Base-by-base conservation (phyloP, 768 basidiomycete species). In the Suillus lakei region DNA sequence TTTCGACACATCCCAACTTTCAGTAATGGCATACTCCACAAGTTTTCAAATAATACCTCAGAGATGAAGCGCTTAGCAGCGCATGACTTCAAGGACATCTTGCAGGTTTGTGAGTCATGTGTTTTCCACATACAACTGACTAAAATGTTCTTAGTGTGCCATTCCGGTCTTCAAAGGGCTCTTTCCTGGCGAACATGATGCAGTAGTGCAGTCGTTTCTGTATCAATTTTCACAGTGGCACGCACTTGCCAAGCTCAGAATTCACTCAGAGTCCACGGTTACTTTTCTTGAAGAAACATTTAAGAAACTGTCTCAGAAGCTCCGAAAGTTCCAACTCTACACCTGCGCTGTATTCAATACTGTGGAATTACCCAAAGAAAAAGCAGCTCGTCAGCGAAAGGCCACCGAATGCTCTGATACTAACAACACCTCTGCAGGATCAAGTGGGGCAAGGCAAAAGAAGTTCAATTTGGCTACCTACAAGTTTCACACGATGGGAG, bases 151-250 rank as follows among this genome's bases (percentile, higher is more conserved):
- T 30, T 21, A 79, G 79, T 77, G 77, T 55, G 67, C 74, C 1
- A 67, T 80, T 9, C 79, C 79, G 2, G 76, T 70, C 18, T 79
- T 81, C 56, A 78, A 81, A 18, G 78, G 75, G 10, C 72, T 83
- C 0, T 68, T 81, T 5, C 70, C 69, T 15, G 68, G 69, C 26
- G 60, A 38, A 6, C 66, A 77, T 62, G 66, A 78, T 34, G 21
- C 3, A n/a, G 61, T 66, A 5, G 44, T 76, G 12, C 51, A 66
- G 16, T 62, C 68, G 9, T 62, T 79, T 1, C 60, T 77, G 1
- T 63, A 53, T 56, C 28, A 4, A 5, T 50, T 38, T 23, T 34
- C 48, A 16, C 41, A 64, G 39, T 64, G 63, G 63, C 63, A 64
- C 23, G 53, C n/a, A 4, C 56, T 64, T 0, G 63, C 63, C 21